Conservation (phyloP, 768 basidiomycete genomes). For the Boletus pseudopeckii region DNA sequence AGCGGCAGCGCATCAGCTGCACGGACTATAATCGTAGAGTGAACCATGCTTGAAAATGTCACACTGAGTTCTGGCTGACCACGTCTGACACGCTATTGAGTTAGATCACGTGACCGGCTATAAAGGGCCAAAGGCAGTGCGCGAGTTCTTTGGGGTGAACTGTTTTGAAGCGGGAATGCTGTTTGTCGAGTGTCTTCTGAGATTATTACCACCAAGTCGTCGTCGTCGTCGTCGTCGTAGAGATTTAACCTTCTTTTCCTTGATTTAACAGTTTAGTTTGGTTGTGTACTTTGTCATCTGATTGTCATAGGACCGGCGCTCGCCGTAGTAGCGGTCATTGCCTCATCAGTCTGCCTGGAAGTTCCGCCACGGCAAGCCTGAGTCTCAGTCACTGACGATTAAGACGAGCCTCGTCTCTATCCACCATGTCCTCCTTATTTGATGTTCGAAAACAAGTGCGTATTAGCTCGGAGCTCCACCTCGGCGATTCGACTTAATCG, state of each 20-base stretch:
- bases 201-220: not conserved
- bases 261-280: no score
- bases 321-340: not conserved
- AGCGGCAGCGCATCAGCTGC: slow-evolving; percentile 86
- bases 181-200: not conserved
- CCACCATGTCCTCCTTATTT: slow-evolving; percentile 45
- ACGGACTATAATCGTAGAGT: slow-evolving; percentile 81
- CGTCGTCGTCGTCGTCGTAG: not conserved
- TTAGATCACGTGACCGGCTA: slow-evolving; percentile 12
- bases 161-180: not conserved
- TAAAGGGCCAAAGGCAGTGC: not conserved
- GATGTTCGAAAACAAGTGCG: slow-evolving; percentile 70
- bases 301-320: not conserved
- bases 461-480: not conserved
- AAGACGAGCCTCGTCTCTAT: not conserved
- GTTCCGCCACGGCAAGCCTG: no score
- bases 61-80: not conserved
- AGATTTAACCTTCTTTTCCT: not conserved
- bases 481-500: slow-evolving; percentile 7
- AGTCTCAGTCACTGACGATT: not conserved
- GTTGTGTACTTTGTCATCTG: not conserved
- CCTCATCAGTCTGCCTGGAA: not conserved
- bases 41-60: slow-evolving; percentile 56
- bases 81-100: not conserved
- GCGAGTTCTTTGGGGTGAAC: not conserved